Evolutionary conservation across 805 yeast genomes (phyloP).

Genomic region (Kluyveromyces lactis): DNA sequence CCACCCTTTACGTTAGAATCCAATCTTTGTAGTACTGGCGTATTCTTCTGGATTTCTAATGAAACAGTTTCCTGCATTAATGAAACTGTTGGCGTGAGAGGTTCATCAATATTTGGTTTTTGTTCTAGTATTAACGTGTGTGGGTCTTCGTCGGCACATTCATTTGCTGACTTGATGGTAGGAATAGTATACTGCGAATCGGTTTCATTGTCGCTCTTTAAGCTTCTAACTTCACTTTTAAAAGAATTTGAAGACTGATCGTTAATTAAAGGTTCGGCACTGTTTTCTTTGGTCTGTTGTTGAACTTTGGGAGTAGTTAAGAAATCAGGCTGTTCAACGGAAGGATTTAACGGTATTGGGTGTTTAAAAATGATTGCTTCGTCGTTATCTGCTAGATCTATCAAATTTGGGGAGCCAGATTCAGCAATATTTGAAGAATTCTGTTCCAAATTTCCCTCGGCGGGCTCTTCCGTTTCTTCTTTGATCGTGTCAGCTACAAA

Average conservation of each 20-base stretch:
- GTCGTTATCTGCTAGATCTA: constrained; percentile 28
- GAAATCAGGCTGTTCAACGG: constrained; percentile 24
- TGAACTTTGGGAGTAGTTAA: constrained; percentile 20
- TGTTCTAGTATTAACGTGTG: too few relatives aligned
- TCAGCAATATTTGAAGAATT: background rate
- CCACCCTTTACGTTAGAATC: background rate
- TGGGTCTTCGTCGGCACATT: too few relatives aligned
- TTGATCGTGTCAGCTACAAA: constrained; percentile 13
- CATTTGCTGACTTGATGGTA: too few relatives aligned
- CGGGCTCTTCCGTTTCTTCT: constrained; percentile 15
- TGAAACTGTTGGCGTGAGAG: constrained; percentile 11
- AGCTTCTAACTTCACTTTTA: too few relatives aligned
- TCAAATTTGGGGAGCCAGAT: constrained; percentile 28
- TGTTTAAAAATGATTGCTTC: constrained; percentile 8
- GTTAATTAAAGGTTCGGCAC: too few relatives aligned
- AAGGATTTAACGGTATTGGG: background rate
- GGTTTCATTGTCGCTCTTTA: too few relatives aligned
- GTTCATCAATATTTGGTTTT: constrained; percentile 19
- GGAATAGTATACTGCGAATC: too few relatives aligned
- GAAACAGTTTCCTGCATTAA: too few relatives aligned
- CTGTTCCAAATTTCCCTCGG: constrained; percentile 7
- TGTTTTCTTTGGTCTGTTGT: too few relatives aligned
- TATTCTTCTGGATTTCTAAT: background rate
- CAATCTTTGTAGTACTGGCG: background rate
- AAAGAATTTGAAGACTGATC: too few relatives aligned